Conservation (phyloP, 441 rosid genomes). For the Capsella rubella region DNA sequence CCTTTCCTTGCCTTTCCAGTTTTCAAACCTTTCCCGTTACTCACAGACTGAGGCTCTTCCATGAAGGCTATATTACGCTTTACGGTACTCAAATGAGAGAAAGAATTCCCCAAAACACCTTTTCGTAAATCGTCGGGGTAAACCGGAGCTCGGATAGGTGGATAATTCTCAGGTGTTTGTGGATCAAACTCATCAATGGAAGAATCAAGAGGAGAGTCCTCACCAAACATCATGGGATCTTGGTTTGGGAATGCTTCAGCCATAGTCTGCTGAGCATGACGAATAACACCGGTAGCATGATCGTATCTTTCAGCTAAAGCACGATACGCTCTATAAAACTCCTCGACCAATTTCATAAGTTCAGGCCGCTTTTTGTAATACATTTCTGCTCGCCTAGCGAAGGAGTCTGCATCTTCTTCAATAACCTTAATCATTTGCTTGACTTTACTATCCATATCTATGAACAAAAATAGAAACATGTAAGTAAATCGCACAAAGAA, state of each 20-base stretch:
- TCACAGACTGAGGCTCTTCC: conserved; percentile 59
- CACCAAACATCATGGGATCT: conserved; percentile 65
- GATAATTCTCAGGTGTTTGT: conserved; percentile 68
- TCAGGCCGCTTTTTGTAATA: conserved; percentile 97
- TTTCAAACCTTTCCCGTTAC: conserved; percentile 55
- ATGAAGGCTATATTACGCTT: conserved; percentile 69
- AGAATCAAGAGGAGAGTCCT: conserved; percentile 63
- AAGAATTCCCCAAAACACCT: conserved; percentile 62
- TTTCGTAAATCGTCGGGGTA: conserved; percentile 66
- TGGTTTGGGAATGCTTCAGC: conserved; percentile 95
- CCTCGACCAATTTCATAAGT: conserved; percentile 97
- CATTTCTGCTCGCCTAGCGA: conserved; percentile 99
- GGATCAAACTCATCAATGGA: conserved; percentile 65
- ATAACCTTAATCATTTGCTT: conserved; percentile 96
- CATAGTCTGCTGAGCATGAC: conserved; percentile 91
- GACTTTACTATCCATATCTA: conserved; percentile 97
- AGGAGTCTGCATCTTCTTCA: conserved; percentile 99
- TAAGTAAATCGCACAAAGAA: neutral
- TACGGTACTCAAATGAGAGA: conserved; percentile 50
- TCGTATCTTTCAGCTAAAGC: conserved; percentile 98
- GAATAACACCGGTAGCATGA: conserved; percentile 91
- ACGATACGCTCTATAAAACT: conserved; percentile 96
- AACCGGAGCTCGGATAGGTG: conserved; percentile 52
- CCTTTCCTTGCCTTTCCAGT: conserved; percentile 71
- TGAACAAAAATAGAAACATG: conserved; percentile 40